phyloP scores from a whole-genome alignment of 164 flowering plant genomes.

The Chimonanthus salicifolius region DNA sequence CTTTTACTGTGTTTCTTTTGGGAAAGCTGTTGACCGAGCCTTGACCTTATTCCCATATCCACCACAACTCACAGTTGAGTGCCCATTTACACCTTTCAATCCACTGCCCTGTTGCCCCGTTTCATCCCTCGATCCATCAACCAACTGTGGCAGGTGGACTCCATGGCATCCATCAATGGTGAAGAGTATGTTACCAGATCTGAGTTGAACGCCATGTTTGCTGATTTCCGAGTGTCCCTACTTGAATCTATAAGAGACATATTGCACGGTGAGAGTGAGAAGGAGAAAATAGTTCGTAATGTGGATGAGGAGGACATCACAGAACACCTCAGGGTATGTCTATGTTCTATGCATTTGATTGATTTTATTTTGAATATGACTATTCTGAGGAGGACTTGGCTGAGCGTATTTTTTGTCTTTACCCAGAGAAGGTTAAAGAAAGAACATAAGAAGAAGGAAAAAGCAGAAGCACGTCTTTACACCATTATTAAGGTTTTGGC shows the following conservation, averaged over 20 bases:
- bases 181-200: neutral
- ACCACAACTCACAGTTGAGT: too few species aligned
- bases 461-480: constrained; percentile 80
- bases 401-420: constrained; percentile 3
- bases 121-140: neutral
- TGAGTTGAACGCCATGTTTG: constrained; percentile 48
- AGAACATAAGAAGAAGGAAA: constrained; percentile 84
- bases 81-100: neutral
- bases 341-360: constrained; percentile 3
- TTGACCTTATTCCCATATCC: too few species aligned
- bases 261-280: constrained; percentile 37
- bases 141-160: neutral
- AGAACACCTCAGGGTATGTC: constrained; percentile 70
- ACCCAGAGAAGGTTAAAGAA: constrained; percentile 73
- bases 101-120: neutral
- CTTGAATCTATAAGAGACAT: too few species aligned
- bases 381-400: constrained; percentile 3
- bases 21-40: too few species aligned
- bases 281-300: constrained; percentile 48
- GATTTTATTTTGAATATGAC: neutral
- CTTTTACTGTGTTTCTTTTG: too few species aligned
- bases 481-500: constrained; percentile 71
- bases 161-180: too few species aligned
- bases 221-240: constrained; percentile 26
- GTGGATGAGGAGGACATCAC: constrained; percentile 63